phyloP scores from a whole-genome alignment of 495 filamentous ascomycete species.

The Parmelia sp. region DNA sequence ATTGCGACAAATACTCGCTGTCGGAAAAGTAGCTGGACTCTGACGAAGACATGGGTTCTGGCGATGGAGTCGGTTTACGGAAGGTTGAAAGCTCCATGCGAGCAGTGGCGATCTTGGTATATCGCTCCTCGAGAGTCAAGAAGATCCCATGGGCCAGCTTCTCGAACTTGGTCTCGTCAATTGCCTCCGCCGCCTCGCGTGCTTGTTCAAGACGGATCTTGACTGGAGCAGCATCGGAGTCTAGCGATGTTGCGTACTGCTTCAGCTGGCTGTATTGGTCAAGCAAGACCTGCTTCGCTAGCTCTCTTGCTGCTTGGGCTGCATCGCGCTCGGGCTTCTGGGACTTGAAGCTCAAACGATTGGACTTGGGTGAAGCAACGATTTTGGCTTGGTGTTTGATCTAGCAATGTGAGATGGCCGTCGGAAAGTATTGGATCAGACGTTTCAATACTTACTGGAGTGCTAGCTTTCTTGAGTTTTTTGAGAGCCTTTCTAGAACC shows the following conservation, averaged over 20 bases:
- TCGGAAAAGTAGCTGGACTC: not conserved
- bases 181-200: conserved; percentile 11
- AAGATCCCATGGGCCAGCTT: conserved; percentile 9
- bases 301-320: conserved; percentile 2
- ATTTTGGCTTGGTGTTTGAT: conserved; percentile 4
- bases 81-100: not conserved
- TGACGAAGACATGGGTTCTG: not conserved
- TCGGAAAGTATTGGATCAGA: not conserved
- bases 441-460: not conserved
- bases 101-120: conserved; percentile 10
- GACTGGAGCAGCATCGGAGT: conserved; percentile 13
- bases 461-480: not conserved
- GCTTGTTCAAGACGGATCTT: conserved; percentile 21
- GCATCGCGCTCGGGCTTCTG: not conserved
- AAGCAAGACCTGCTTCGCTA: conserved; percentile 5
- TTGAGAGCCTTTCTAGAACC: not conserved
- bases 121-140: conserved; percentile 17
- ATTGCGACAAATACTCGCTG: not conserved
- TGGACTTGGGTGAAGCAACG: not conserved
- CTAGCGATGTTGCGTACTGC: conserved; percentile 12
- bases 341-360: not conserved
- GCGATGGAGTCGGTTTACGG: too few species aligned
- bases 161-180: conserved; percentile 16
- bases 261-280: conserved; percentile 9
- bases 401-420: not conserved